A percentile compares a stretch with the other conserved stretches of the same genome.
Conservation (phyloP, 2,329 filamentous ascomycete species). For the Neofusicoccum cordaticola region DNA sequence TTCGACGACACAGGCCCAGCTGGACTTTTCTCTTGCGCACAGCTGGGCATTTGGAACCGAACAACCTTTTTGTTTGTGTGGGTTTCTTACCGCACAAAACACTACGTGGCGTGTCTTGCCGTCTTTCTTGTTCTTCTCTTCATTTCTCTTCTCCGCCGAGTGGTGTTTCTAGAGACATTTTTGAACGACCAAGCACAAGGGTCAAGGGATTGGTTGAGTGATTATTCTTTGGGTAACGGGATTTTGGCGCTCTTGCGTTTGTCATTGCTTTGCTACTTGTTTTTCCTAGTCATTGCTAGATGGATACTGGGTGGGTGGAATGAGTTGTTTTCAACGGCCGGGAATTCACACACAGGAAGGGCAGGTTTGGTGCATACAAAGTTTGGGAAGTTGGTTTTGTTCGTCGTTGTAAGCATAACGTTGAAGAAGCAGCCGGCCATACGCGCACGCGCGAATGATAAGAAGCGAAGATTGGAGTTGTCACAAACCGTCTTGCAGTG, state of each 20-base stretch:
- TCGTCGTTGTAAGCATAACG: too few relatives aligned
- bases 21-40: background rate
- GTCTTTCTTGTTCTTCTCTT: background rate
- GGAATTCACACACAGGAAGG: background rate
- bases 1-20: slow-evolving; percentile 10
- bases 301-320: background rate
- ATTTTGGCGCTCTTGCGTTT: background rate
- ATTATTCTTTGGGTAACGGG: background rate
- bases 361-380: background rate
- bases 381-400: background rate
- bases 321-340: background rate
- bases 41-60: slow-evolving; percentile 1
- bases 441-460: too few relatives aligned
- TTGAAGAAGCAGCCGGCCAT: too few relatives aligned
- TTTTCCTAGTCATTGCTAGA: background rate
- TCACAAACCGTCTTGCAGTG: too few relatives aligned
- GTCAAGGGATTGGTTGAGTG: background rate
- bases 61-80: background rate
- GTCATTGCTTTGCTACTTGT: background rate
- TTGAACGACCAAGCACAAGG: background rate
- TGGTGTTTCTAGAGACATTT: background rate
- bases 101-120: background rate
- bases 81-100: background rate
- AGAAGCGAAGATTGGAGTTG: too few relatives aligned
- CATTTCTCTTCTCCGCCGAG: background rate